Evolutionary conservation across 805 yeast genomes (phyloP).

Genomic region (Kodamaea lidongshanica): DNA sequence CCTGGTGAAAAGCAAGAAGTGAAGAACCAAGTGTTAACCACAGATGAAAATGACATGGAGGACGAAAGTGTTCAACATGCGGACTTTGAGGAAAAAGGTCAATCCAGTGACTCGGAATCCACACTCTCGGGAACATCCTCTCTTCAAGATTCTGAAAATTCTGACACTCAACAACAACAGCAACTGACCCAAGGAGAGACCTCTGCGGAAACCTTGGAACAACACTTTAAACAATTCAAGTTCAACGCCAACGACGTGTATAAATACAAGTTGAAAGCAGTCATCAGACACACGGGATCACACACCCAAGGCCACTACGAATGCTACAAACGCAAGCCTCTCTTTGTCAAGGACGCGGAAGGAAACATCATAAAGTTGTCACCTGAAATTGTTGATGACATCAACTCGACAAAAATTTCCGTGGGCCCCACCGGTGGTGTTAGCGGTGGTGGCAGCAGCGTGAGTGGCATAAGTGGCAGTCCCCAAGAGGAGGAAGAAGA

Average conservation of each 20-base stretch:
- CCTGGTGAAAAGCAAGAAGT: constrained; percentile 8
- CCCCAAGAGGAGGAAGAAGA: constrained; percentile 3
- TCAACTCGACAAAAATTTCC: constrained; percentile 1
- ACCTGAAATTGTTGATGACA: constrained; percentile 32
- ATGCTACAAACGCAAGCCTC: constrained; percentile 74
- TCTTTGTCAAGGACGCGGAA: constrained; percentile 41
- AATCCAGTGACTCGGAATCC: constrained; percentile 19
- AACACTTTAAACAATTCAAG: constrained; percentile 32
- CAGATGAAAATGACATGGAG: constrained; percentile 23
- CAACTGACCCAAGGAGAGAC: too few species aligned
- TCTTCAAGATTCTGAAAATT: constrained; percentile 5
- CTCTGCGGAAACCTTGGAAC: constrained; percentile 15
- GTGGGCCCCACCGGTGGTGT: too few species aligned
- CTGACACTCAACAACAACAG: too few species aligned
- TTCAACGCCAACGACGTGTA: constrained; percentile 36
- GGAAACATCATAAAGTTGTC: constrained; percentile 36
- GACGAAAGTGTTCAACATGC: constrained; percentile 31
- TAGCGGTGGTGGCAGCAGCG: background rate
- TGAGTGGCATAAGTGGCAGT: background rate
- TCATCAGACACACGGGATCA: constrained; percentile 82
- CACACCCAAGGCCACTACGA: constrained; percentile 90
- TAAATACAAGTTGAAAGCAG: constrained; percentile 58
- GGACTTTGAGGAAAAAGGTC: constrained; percentile 32
- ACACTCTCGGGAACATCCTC: constrained; percentile 10
- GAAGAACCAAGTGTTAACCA: constrained; percentile 16